Evolutionary conservation across 257 asterid species (phyloP), one percentile per base, ranked within the genome.

Genomic region (Striga asiatica): DNA sequence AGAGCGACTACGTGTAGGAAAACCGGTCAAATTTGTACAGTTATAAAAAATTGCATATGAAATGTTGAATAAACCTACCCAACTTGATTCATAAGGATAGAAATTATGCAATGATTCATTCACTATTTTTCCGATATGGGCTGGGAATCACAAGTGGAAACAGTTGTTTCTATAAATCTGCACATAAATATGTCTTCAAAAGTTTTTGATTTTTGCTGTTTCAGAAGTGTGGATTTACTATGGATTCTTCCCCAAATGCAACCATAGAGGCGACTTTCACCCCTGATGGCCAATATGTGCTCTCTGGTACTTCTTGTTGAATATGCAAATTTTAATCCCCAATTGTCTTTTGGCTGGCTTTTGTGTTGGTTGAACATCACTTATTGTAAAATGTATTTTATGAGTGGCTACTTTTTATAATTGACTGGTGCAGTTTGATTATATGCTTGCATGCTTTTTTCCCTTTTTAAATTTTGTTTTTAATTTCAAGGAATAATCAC

Each of bases 271-370:
- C 97, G 54, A 82, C 95, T 53, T 88, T 92, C 76, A 77, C 95
- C 27, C 95, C 98, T 43, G 98, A 92, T 66, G 97, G 98, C 65
- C 93, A 84, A 70, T 88, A 88, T 69, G 81, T 88, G 64, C 70
- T 88, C 49, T 83, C 94, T 66, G 97, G 98, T 92, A 81, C 42
- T 25, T 20, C 53, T 17, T 38, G 8, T 45, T 45, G 6, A 0
- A 6, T 9, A 37, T 60, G 17, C 35, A 1, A 14, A 50, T 42
- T 43, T 39, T 21, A 57, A 14, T 53, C 23, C 54, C 13, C 21
- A 19, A 5, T 21, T 28, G 43, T 6, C 10, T 3, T 28, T 45
- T 58, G 49, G 27, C 61, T 19, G 13, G 34, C 18, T 48, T 24
- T 45, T 9, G 13, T 34, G 12, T 21, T 2, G 24, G 24, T 22